Base-by-base conservation (phyloP, 768 basidiomycete genomes). In the Pisolithus orientalis region DNA sequence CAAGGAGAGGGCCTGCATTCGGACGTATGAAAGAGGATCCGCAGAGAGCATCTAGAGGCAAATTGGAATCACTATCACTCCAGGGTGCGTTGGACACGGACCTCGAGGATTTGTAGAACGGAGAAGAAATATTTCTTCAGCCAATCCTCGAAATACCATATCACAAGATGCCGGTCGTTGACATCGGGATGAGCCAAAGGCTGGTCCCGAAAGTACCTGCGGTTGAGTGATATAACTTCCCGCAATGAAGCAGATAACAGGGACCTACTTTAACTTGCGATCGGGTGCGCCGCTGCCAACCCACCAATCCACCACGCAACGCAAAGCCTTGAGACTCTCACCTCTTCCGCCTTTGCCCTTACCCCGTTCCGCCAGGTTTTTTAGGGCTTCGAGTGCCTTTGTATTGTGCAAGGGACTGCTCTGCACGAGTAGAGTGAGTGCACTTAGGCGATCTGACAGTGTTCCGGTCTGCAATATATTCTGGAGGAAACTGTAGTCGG, bases 281-380 rank as follows among this genome's bases (percentile, higher is more conserved):
- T 78, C 74, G 0, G 93, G 90, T 17, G 84, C 89, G n/a, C 92
- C 92, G 24, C 94, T 94, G 31, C 93, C 94, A 44, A 88, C 80
- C 92, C 94, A 96, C 94, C 95, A 97, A 79, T 98, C 95, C 31
- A 90, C 85, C 53, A 99, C 76, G 55, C 94, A 95, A 40, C 94
- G 77, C 50, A 95, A 64, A 3, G 94, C 94, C 57, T 94, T 93
- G 42, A 96, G 66, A 59, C 88, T 84, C 72, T 97, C 94, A 47
- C 94, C 94, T n/a, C 94, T 78, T 3, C 91, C 90, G 39, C 91
- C 92, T 61, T 90, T 91, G 0, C 84, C 85, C 54, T 86, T 83
- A 0, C 86, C 85, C 34, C 78, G 72, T 62, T 89, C 87, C 1
- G 87, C 82, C 85, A 95, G 84, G 3, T 69, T 70, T 63, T 82